Conservation (phyloP, 495 filamentous ascomycete genomes). For the Niebla homalea region DNA sequence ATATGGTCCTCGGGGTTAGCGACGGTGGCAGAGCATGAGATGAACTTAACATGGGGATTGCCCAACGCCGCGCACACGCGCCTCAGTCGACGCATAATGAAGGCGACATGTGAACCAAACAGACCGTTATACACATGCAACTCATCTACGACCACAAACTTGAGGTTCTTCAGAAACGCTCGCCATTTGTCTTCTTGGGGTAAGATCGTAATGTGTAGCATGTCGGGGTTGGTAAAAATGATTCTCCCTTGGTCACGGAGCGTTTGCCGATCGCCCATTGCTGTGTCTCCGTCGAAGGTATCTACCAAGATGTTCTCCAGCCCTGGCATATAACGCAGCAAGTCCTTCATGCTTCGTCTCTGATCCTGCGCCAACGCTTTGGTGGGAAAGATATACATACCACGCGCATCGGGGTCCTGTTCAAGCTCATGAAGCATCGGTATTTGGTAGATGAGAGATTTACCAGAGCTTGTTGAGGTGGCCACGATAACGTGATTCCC, state of each 20-base stretch:
- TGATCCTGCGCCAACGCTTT: conserved; percentile 97
- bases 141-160: conserved; percentile 81
- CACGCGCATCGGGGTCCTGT: conserved; percentile 57
- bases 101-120: conserved; percentile 85
- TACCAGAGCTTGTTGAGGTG: conserved; percentile 92
- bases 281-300: conserved; percentile 92
- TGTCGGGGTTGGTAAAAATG: conserved; percentile 97
- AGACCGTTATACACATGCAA: conserved; percentile 94
- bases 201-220: conserved; percentile 90
- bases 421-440: conserved; percentile 86
- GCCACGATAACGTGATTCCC: conserved; percentile 83
- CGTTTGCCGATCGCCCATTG: conserved; percentile 58
- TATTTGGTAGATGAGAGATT: conserved; percentile 92
- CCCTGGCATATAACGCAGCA: conserved; percentile 65
- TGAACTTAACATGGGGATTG: conserved; percentile 78
- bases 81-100: conserved; percentile 85
- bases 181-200: conserved; percentile 87
- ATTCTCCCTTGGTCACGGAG: conserved; percentile 84
- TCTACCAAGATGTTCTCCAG: conserved; percentile 70
- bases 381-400: conserved; percentile 97
- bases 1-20: conserved; percentile 91
- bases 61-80: conserved; percentile 85
- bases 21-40: conserved; percentile 95
- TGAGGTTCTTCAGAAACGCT: conserved; percentile 74
- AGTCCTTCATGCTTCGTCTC: conserved; percentile 70